Evolutionary conservation across 1,139 yeast species (phyloP).

Genomic region (Geotrichum phurueaensis): DNA sequence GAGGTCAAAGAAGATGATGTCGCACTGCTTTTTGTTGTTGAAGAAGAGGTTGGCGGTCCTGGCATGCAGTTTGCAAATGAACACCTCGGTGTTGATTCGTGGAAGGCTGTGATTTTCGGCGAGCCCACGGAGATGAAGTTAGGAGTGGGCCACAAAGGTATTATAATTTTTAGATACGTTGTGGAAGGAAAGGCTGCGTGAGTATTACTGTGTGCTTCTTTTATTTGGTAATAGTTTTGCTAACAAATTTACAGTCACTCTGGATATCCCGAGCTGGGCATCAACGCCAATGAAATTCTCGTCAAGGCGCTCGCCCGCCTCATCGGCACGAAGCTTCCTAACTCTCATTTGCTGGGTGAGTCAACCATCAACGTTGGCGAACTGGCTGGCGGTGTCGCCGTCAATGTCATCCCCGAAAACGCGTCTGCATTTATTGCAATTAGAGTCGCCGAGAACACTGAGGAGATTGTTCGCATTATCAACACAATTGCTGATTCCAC

Average conservation of each 20-base stretch:
- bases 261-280: slow-evolving; percentile 65
- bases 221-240: not conserved
- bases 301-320: slow-evolving; percentile 47
- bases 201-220: slow-evolving; percentile 5
- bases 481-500: slow-evolving; percentile 33
- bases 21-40: slow-evolving; percentile 57
- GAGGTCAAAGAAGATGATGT: slow-evolving; percentile 49
- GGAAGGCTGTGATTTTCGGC: slow-evolving; percentile 64
- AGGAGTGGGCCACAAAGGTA: slow-evolving; percentile 68
- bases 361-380: slow-evolving; percentile 58
- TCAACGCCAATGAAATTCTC: slow-evolving; percentile 55
- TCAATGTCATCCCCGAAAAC: slow-evolving; percentile 57
- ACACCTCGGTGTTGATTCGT: slow-evolving; percentile 39
- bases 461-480: slow-evolving; percentile 38
- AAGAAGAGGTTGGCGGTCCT: slow-evolving; percentile 59
- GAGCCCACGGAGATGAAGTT: slow-evolving; percentile 69
- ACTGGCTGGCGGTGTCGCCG: slow-evolving; percentile 55
- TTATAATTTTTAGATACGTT: slow-evolving; percentile 38
- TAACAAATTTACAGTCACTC: slow-evolving; percentile 40
- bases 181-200: slow-evolving; percentile 52
- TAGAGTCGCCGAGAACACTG: slow-evolving; percentile 50
- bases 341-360: slow-evolving; percentile 50
- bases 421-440: slow-evolving; percentile 49
- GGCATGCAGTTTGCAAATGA: slow-evolving; percentile 51
- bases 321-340: slow-evolving; percentile 41